A percentile compares a stretch with the other conserved stretches of the same genome.
phyloP scores from a whole-genome alignment of 306 rosid species.

The Begonia masoniana region DNA sequence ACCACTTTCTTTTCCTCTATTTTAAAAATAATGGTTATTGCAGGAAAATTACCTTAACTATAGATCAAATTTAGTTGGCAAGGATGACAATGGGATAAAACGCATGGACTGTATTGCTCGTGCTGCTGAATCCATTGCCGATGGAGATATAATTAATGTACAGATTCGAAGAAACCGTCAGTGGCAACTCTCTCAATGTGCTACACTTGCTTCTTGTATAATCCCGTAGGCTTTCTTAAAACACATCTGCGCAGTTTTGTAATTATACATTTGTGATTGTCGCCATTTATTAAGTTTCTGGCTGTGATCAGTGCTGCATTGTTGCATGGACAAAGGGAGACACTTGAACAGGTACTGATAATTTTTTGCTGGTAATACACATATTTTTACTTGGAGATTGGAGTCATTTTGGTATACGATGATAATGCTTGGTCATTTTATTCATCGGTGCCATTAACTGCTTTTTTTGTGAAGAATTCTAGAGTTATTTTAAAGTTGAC shows the following conservation, averaged over 20 bases:
- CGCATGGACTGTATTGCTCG: conserved; percentile 75
- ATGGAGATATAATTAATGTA: conserved; percentile 83
- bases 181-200: conserved; percentile 95
- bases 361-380: conserved; percentile 14
- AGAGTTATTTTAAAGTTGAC: too few relatives aligned
- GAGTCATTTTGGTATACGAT: too few relatives aligned
- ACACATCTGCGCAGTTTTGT: conserved; percentile 15
- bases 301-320: conserved; percentile 51
- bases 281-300: conserved; percentile 10
- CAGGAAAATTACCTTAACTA: conserved; percentile 94
- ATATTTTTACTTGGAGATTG: background rate
- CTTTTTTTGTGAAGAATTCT: too few relatives aligned
- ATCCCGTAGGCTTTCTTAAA: conserved; percentile 61
- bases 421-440: too few relatives aligned
- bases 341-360: conserved; percentile 58
- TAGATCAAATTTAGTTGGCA: conserved; percentile 56
- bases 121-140: conserved; percentile 89
- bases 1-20: too few relatives aligned
- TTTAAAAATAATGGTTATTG: background rate
- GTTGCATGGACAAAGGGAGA: conserved; percentile 80
- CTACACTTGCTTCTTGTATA: conserved; percentile 61
- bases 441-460: too few relatives aligned
- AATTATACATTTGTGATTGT: conserved; percentile 8
- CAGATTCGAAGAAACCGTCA: conserved; percentile 91
- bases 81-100: conserved; percentile 66